Evolutionary conservation across 2,329 filamentous ascomycete species (phyloP).

Genomic region (Sporothrix schenckii): DNA sequence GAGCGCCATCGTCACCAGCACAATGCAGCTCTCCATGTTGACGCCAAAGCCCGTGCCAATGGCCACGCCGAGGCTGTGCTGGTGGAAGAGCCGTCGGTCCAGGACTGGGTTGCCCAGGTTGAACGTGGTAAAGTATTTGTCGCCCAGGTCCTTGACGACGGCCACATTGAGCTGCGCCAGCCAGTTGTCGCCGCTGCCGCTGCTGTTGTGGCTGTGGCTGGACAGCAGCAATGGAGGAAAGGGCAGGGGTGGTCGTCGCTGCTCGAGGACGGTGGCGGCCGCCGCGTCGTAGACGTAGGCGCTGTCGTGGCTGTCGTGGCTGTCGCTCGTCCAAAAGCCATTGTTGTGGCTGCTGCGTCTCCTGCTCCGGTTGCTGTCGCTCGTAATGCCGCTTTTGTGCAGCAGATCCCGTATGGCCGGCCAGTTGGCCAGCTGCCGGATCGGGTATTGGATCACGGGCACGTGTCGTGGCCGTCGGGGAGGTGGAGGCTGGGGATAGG

Average conservation of each 20-base stretch:
- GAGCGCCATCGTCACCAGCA: constrained; percentile 55
- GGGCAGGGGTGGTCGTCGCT: background rate
- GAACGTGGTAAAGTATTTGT: constrained; percentile 58
- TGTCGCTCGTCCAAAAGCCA: background rate
- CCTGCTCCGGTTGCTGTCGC: background rate
- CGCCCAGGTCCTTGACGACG: constrained; percentile 54
- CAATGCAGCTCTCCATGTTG: constrained; percentile 56
- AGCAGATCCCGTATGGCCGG: constrained; percentile 33
- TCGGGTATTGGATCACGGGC: constrained; percentile 36
- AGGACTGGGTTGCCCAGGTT: constrained; percentile 57
- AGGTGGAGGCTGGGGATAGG: constrained; percentile 12
- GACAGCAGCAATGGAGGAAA: background rate
- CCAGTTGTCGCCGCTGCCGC: constrained; percentile 45
- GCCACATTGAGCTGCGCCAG: constrained; percentile 52
- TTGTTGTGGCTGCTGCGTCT: background rate
- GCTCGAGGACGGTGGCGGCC: constrained; percentile 35
- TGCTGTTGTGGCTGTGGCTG: background rate
- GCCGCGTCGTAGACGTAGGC: constrained; percentile 15
- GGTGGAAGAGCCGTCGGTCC: constrained; percentile 56
- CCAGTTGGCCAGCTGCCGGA: constrained; percentile 36
- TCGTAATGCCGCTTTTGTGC: constrained; percentile 6
- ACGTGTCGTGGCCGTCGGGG: constrained; percentile 29
- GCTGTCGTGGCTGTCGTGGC: constrained; percentile 15
- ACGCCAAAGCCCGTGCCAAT: constrained; percentile 55
- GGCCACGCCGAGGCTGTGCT: constrained; percentile 52